Base-by-base conservation (phyloP, 2,329 filamentous ascomycete genomes). In the Sclerotinia borealis region DNA sequence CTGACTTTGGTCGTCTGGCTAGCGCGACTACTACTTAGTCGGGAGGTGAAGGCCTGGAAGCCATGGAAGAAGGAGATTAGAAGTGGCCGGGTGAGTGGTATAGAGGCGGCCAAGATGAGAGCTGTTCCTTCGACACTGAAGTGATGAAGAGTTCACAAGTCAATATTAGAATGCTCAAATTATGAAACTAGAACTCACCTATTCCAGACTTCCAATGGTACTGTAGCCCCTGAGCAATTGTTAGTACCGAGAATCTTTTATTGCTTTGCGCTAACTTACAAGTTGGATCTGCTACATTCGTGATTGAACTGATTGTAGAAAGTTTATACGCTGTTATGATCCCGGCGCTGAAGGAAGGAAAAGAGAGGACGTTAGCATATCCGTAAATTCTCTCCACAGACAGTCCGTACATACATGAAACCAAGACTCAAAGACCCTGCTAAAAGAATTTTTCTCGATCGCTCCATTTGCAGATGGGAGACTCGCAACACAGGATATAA, bases 131-230 rank as follows among this genome's bases (percentile, higher is more conserved):
- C 55, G 11, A 59, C 55, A 41, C 55, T 48, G 45, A 25, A 25
- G 22, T 48, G 27, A 19, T 6, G 22, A n/a, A 25, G 22, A 48
- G 45, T 25, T 6, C 27, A 19, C 9, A 11, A 11, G n/a, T 48
- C n/a, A 25, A 25, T 48, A 25, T 48, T 19, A 25, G 27, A 22
- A 25, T 10, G 45, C 22, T 48, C 27, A 10, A 48, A 6, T 11
- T 22, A 2, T 48, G 45, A 22, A n/a, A n/a, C n/a, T 7, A 8
- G 45, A 48, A 25, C 45, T 6, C 27, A 48, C 45, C 45, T 48
- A 47, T 59, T 59, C 55, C 55, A 59, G 22, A 59, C 55, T 59
- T 59, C 55, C n/a, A 59, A 31, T 29, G 55, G 55, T 27, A 59
- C 29, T 31, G 55, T 59, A 29, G 55, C 55, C 55, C 55, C n/a